Evolutionary conservation across 1,284 basidiomycete species (phyloP).

Genomic region (Ganoderma multipileum): DNA sequence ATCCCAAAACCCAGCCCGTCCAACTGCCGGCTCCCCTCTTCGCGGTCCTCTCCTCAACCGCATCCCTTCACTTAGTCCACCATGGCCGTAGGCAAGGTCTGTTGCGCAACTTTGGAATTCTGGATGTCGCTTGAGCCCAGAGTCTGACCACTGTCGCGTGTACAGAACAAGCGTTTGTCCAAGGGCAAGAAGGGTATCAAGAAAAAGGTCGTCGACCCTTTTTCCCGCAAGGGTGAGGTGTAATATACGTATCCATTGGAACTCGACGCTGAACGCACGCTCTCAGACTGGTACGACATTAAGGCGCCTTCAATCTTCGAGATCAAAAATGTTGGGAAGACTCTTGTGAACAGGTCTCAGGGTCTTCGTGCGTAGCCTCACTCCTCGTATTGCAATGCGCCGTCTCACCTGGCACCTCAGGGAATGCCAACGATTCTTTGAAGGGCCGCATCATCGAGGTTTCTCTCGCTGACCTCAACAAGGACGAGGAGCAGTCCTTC

Average conservation of each 20-base stretch:
- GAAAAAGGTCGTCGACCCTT: slow-evolving; percentile 99
- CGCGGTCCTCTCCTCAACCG: slow-evolving; percentile 53
- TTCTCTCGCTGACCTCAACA: slow-evolving; percentile 98
- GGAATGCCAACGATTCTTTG: slow-evolving; percentile 98
- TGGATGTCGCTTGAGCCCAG: not conserved
- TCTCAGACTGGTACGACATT: slow-evolving; percentile 97
- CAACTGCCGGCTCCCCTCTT: slow-evolving; percentile 54
- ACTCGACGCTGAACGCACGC: not conserved
- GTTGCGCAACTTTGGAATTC: slow-evolving; percentile 21
- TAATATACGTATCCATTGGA: not conserved
- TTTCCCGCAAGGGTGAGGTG: slow-evolving; percentile 93
- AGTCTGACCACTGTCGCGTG: slow-evolving; percentile 17
- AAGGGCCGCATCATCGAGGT: slow-evolving; percentile 98
- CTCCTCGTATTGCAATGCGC: not conserved
- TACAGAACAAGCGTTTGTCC: slow-evolving; percentile 96
- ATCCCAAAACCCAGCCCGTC: slow-evolving; percentile 56
- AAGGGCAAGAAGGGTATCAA: slow-evolving; percentile 99
- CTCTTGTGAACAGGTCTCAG: slow-evolving; percentile 97
- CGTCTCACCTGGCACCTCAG: slow-evolving; percentile 49
- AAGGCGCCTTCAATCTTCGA: slow-evolving; percentile 99
- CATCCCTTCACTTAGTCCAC: slow-evolving; percentile 47
- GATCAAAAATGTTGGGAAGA: slow-evolving; percentile 97
- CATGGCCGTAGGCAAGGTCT: slow-evolving; percentile 94
- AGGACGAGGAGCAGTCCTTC: slow-evolving; percentile 99
- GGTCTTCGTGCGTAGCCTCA: slow-evolving; percentile 84